phyloP scores from a whole-genome alignment of 208 protist genomes.

The Acanthamoeba rhysodes region DNA sequence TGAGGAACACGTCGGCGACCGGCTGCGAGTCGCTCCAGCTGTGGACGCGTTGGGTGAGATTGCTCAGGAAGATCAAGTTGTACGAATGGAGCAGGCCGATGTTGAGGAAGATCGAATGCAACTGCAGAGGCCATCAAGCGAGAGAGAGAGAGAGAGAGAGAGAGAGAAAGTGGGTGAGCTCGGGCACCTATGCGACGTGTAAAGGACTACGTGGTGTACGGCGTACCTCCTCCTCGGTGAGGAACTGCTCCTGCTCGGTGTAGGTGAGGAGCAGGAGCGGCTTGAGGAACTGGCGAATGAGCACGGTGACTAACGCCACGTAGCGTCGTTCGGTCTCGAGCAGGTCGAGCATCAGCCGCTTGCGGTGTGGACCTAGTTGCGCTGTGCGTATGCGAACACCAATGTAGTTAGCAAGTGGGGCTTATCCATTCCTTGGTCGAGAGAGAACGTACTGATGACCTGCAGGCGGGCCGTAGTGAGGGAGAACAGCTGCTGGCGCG shows the following conservation, averaged over 20 bases:
- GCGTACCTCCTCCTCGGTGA: conserved; percentile 70
- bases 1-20: conserved; percentile 48
- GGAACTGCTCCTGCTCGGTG: conserved; percentile 53
- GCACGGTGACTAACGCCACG: conserved; percentile 40
- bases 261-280: conserved; percentile 59
- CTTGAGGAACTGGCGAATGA: conserved; percentile 66
- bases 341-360: conserved; percentile 44
- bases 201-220: neutral
- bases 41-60: conserved; percentile 38
- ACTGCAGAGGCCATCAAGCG: neutral
- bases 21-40: conserved; percentile 37
- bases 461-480: conserved; percentile 27
- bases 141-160: neutral
- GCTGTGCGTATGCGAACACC: neutral
- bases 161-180: neutral
- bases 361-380: conserved; percentile 37
- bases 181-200: neutral
- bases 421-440: neutral
- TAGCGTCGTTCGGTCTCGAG: conserved; percentile 47
- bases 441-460: conserved; percentile 22
- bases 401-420: neutral
- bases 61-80: conserved; percentile 64
- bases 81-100: conserved; percentile 64
- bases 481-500: conserved; percentile 10
- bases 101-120: conserved; percentile 76